Percentiles rank a stretch among this genome's conserved stretches.
phyloP scores from a whole-genome alignment of 177 flowering plant genomes.

The Tripterygium wilfordii region DNA sequence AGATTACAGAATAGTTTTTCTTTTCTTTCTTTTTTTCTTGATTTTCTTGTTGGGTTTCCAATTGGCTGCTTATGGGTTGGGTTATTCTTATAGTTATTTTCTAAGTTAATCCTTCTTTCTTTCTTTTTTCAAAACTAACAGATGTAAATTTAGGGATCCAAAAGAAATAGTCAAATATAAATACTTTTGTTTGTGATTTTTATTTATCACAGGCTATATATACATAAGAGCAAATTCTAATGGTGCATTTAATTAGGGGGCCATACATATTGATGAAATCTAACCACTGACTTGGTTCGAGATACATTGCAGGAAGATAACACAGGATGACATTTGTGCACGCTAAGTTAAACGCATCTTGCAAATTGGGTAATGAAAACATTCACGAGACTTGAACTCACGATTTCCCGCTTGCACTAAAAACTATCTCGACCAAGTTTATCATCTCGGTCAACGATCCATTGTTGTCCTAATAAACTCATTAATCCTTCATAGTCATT shows the following conservation, averaged over 20 bases:
- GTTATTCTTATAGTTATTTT: slow-evolving; percentile 18
- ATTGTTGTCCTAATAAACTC: neutral
- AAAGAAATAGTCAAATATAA: slow-evolving; percentile 14
- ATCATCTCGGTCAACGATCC: too few relatives aligned
- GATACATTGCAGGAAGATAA: too few relatives aligned
- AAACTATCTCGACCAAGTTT: too few relatives aligned
- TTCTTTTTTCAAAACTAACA: slow-evolving; percentile 13
- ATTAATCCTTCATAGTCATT: neutral
- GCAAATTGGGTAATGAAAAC: too few relatives aligned
- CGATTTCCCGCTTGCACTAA: too few relatives aligned
- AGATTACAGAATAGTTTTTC: slow-evolving; percentile 4
- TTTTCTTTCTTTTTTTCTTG: slow-evolving; percentile 8
- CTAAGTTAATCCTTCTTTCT: slow-evolving; percentile 13
- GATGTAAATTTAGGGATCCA: slow-evolving; percentile 8
- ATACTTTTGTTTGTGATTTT: slow-evolving; percentile 22
- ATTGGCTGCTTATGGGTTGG: slow-evolving; percentile 14
- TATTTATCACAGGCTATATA: too few relatives aligned
- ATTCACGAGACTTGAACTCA: too few relatives aligned
- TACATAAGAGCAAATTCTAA: too few relatives aligned
- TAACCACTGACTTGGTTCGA: too few relatives aligned
- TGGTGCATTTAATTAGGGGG: neutral
- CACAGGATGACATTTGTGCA: too few relatives aligned
- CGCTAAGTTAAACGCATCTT: too few relatives aligned
- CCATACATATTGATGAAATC: neutral
- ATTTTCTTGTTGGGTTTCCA: slow-evolving; percentile 3